Evolutionary conservation across 2,329 filamentous ascomycete species (phyloP).

Genomic region (Pleurostoma richardsiae): DNA sequence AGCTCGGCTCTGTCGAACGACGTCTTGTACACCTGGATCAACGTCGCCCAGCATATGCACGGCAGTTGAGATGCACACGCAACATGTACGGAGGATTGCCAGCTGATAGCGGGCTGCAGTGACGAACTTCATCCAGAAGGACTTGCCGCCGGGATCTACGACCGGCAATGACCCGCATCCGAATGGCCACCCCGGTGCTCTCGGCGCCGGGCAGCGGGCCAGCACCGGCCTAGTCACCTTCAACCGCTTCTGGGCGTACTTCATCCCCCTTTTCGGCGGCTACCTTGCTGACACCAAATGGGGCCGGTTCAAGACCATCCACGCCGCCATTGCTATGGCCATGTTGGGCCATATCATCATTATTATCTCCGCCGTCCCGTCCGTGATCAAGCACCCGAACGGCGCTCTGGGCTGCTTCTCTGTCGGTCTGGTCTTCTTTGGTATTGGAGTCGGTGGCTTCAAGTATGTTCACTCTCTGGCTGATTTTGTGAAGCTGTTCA

Average conservation of each 20-base stretch:
- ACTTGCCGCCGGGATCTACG: constrained; percentile 45
- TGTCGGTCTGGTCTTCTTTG: constrained; percentile 17
- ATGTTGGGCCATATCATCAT: constrained; percentile 64
- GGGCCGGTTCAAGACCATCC: constrained; percentile 66
- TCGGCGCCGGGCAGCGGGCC: constrained; percentile 38
- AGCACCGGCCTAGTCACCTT: constrained; percentile 24
- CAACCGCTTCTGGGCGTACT: constrained; percentile 54
- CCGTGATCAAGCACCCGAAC: background rate
- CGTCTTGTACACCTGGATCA: too few relatives aligned
- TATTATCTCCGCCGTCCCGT: constrained; percentile 3
- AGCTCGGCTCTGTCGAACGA: too few relatives aligned
- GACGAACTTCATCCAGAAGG: constrained; percentile 60
- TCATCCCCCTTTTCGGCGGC: constrained; percentile 52
- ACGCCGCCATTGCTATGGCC: constrained; percentile 54
- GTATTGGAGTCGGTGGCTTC: constrained; percentile 68
- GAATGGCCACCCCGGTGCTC: constrained; percentile 42
- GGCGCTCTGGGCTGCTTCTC: background rate
- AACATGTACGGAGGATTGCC: too few relatives aligned
- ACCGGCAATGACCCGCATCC: constrained; percentile 40
- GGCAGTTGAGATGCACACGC: too few relatives aligned
- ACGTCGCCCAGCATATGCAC: too few relatives aligned
- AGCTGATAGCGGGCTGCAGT: constrained; percentile 22
- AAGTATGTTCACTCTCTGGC: constrained; percentile 36
- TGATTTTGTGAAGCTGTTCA: background rate
- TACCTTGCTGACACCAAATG: constrained; percentile 50